phyloP scores from a whole-genome alignment of 805 yeast genomes.

The Starmerella kuoi region DNA sequence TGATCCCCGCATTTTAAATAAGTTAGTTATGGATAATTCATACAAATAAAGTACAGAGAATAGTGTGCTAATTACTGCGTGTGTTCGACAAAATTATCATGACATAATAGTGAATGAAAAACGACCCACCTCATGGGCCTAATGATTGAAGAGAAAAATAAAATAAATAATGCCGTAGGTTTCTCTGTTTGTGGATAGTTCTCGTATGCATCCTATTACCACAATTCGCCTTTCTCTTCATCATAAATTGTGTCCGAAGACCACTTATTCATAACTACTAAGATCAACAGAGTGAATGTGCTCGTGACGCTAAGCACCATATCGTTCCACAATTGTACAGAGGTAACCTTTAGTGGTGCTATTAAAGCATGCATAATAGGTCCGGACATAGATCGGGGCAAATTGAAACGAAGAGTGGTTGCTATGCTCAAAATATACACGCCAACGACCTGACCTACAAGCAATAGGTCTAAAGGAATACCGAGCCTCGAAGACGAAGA shows the following conservation, averaged over 20 bases:
- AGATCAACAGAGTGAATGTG: constrained; percentile 24
- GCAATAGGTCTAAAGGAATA: constrained; percentile 21
- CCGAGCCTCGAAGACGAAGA: neutral
- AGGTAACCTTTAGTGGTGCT: constrained; percentile 30
- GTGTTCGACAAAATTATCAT: no score
- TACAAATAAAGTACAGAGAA: no score
- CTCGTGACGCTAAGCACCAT: constrained; percentile 28
- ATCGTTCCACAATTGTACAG: constrained; percentile 33
- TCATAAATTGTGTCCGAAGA: constrained; percentile 13
- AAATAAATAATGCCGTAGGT: no score
- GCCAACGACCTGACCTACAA: constrained; percentile 31
- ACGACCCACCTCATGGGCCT: no score
- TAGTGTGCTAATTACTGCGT: no score
- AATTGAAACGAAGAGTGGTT: constrained; percentile 31
- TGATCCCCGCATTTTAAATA: no score
- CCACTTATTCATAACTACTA: constrained; percentile 14
- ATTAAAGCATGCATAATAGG: constrained; percentile 33
- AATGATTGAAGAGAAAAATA: no score
- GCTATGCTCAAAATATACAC: constrained; percentile 33
- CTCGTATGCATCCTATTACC: no score
- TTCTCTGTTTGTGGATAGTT: no score
- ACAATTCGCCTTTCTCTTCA: constrained; percentile 20
- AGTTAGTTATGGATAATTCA: no score
- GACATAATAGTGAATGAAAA: no score
- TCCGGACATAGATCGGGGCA: constrained; percentile 31